phyloP scores from a whole-genome alignment of 306 rosid species.

The Notholithocarpus densiflorus region DNA sequence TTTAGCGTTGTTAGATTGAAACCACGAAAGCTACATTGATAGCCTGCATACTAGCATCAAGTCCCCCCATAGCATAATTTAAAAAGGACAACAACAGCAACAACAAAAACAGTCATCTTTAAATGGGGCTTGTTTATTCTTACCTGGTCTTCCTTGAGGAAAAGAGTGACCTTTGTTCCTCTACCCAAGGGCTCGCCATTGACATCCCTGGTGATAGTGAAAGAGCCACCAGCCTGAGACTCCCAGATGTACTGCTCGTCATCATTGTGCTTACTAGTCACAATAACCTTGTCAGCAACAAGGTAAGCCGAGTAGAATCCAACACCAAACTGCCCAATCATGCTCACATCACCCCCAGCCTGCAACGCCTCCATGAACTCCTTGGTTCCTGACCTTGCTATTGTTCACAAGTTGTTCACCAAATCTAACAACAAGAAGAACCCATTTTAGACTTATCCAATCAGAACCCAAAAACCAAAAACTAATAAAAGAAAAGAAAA shows the following conservation, averaged over 20 bases:
- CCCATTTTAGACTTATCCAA: background rate
- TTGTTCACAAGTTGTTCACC: conserved; percentile 42
- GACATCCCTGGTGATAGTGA: conserved; percentile 21
- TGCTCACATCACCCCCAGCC: conserved; percentile 40
- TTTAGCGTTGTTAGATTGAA: too few species aligned
- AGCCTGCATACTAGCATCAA: background rate
- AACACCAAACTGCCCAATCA: conserved; percentile 37
- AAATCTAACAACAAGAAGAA: conserved; percentile 8
- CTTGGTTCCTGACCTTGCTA: conserved; percentile 38
- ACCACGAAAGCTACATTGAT: background rate
- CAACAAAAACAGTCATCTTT: background rate
- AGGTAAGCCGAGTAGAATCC: conserved; percentile 35
- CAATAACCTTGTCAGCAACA: conserved; percentile 32
- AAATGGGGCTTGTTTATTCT: background rate
- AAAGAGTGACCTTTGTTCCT: conserved; percentile 28
- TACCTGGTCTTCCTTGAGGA: conserved; percentile 34
- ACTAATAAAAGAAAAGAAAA: background rate
- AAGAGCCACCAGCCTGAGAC: conserved; percentile 36
- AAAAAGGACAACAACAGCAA: background rate
- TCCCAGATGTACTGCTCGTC: conserved; percentile 37
- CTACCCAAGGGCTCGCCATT: conserved; percentile 26
- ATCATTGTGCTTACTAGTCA: conserved; percentile 35
- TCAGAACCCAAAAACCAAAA: background rate
- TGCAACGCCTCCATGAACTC: conserved; percentile 41
- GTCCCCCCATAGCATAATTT: background rate